A percentile compares a stretch with the other conserved stretches of the same genome.
phyloP scores from a whole-genome alignment of 1,139 yeast species.

The Debaryomyces nepalensis region DNA sequence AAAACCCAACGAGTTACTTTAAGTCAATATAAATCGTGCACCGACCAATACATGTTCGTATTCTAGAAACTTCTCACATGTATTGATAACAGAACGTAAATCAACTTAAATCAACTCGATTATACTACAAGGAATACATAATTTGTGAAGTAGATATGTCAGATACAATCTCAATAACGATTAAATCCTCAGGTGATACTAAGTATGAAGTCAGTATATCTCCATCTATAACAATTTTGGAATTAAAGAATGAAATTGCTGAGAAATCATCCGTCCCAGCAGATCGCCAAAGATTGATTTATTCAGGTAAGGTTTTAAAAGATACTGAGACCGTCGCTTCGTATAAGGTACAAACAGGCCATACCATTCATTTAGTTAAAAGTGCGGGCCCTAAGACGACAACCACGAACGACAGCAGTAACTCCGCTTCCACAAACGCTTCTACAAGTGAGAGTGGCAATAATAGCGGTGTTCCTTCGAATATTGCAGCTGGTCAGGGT shows the following conservation, averaged over 20 bases:
- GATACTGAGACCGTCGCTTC: slow-evolving; percentile 74
- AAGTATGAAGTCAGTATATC: slow-evolving; percentile 70
- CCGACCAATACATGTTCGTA: neutral
- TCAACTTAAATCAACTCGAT: too few relatives aligned
- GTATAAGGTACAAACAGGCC: slow-evolving; percentile 84
- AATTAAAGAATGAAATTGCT: slow-evolving; percentile 70
- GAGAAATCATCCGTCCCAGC: slow-evolving; percentile 66
- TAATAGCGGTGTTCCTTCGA: slow-evolving; percentile 59
- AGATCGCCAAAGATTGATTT: slow-evolving; percentile 82
- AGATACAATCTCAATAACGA: slow-evolving; percentile 32
- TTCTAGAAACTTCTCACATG: slow-evolving; percentile 13
- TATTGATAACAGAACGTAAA: slow-evolving; percentile 5
- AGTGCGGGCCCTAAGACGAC: slow-evolving; percentile 46
- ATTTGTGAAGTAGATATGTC: slow-evolving; percentile 20
- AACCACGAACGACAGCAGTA: slow-evolving; percentile 24
- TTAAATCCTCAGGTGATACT: slow-evolving; percentile 74
- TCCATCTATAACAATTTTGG: slow-evolving; percentile 60
- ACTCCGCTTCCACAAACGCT: slow-evolving; percentile 26
- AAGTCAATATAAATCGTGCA: slow-evolving; percentile 1
- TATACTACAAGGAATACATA: too few relatives aligned
- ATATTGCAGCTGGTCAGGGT: slow-evolving; percentile 86
- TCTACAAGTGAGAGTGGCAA: slow-evolving; percentile 23
- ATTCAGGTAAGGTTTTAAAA: slow-evolving; percentile 91
- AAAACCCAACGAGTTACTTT: slow-evolving; percentile 2
- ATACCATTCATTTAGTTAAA: slow-evolving; percentile 87